phyloP scores from a whole-genome alignment of 2,329 filamentous ascomycete genomes.

The Arthrobotrys musiformis region DNA sequence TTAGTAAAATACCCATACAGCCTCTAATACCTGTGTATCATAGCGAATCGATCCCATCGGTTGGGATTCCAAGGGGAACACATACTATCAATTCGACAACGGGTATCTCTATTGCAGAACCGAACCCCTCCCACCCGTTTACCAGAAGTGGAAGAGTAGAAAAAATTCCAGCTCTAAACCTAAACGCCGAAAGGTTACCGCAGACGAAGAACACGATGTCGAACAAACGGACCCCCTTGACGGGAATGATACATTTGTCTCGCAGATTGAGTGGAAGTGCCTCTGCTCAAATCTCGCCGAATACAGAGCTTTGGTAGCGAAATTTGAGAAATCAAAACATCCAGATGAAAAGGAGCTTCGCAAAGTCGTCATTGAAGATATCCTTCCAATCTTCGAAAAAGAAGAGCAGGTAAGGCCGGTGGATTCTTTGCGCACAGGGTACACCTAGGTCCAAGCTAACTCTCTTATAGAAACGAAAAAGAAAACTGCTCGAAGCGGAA shows the following conservation, averaged over 20 bases:
- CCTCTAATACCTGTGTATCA: conserved; percentile 13
- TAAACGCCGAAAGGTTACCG: conserved; percentile 73
- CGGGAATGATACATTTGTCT: conserved; percentile 61
- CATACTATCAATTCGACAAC: conserved; percentile 91
- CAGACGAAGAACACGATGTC: conserved; percentile 21
- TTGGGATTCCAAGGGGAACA: conserved; percentile 86
- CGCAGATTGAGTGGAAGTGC: conserved; percentile 83
- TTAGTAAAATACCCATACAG: neutral
- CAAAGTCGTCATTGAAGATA: conserved; percentile 77
- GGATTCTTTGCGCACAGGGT: neutral
- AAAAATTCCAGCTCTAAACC: conserved; percentile 71
- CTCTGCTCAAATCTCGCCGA: conserved; percentile 83
- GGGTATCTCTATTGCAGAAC: conserved; percentile 89
- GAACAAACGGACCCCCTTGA: conserved; percentile 61
- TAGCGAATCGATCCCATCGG: conserved; percentile 83
- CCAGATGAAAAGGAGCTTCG: conserved; percentile 83
- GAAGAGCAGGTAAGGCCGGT: conserved; percentile 70
- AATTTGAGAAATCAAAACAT: conserved; percentile 80
- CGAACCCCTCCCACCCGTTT: conserved; percentile 73
- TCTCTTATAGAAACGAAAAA: conserved; percentile 42
- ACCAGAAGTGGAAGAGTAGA: conserved; percentile 69
- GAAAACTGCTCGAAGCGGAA: conserved; percentile 68
- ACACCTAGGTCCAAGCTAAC: conserved; percentile 16
- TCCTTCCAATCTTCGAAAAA: conserved; percentile 85
- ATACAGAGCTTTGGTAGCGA: conserved; percentile 76